A percentile compares a stretch with the other conserved stretches of the same genome.
phyloP scores from a whole-genome alignment of 345 rosid species.

The Streptanthus diversifolius region DNA sequence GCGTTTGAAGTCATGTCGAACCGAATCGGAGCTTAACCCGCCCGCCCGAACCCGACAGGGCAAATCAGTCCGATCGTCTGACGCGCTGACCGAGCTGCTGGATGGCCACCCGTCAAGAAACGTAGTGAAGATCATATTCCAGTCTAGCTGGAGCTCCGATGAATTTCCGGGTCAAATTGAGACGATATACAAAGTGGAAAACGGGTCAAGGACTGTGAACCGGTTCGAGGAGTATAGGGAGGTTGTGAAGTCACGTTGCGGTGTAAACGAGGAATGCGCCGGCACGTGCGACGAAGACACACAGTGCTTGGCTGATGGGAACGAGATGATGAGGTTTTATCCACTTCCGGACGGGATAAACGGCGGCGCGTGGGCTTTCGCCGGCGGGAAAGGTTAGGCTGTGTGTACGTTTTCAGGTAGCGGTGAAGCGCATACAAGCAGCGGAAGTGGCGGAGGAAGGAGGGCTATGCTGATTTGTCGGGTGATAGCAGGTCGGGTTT shows the following conservation, averaged over 20 bases:
- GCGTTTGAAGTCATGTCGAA: conserved; percentile 21
- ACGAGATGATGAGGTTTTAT: conserved; percentile 90
- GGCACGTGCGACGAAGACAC: conserved; percentile 59
- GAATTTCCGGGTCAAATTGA: conserved; percentile 65
- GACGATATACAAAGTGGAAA: conserved; percentile 78
- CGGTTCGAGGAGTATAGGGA: conserved; percentile 90
- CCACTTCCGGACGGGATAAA: conserved; percentile 38
- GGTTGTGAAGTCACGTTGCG: conserved; percentile 53
- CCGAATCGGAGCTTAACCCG: conserved; percentile 32
- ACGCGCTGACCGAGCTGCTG: conserved; percentile 65
- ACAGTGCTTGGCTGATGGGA: conserved; percentile 82
- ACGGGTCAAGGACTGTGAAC: conserved; percentile 55
- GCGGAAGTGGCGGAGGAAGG: conserved; percentile 68
- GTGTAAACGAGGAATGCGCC: background rate
- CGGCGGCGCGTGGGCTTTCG: conserved; percentile 46
- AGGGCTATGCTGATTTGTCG: conserved; percentile 82
- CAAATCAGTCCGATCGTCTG: conserved; percentile 37
- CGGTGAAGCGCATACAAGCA: conserved; percentile 62
- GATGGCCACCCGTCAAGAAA: conserved; percentile 83
- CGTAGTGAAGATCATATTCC: conserved; percentile 85
- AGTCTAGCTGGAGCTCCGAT: conserved; percentile 71
- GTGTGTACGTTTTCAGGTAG: conserved; percentile 69
- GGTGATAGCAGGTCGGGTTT: conserved; percentile 78
- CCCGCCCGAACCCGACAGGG: conserved; percentile 27
- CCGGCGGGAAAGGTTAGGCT: conserved; percentile 35